These are phyloP conservation scores for Yamadazyma philogaea DNA, from an alignment of 805 yeast species.

Conservation along the genomic window DNA sequence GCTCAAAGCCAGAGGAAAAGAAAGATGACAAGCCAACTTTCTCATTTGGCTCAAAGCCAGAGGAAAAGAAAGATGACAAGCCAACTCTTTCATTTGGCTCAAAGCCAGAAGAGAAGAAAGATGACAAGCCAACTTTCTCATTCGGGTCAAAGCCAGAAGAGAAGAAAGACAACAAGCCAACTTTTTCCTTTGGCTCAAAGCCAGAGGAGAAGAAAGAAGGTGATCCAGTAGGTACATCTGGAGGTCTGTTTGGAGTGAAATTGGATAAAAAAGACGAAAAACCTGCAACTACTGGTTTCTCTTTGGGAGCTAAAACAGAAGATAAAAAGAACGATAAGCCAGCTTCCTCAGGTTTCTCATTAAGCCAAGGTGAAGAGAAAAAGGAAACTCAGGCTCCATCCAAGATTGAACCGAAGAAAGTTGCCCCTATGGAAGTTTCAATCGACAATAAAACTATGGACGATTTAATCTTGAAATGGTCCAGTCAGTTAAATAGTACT, in stretches of 20 bases:
- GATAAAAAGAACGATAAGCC: slow-evolving; percentile 22
- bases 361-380: slow-evolving; percentile 13
- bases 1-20: slow-evolving; percentile 17
- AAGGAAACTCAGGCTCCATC: slow-evolving; percentile 17
- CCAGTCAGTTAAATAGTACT: slow-evolving; percentile 73
- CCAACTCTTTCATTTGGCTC: slow-evolving; percentile 16
- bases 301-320: slow-evolving; percentile 24
- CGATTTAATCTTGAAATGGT: slow-evolving; percentile 91
- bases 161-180: slow-evolving; percentile 18
- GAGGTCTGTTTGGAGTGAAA: slow-evolving; percentile 14
- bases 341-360: slow-evolving; percentile 11
- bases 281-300: slow-evolving; percentile 15
- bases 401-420: slow-evolving; percentile 45
- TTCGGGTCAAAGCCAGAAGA: slow-evolving; percentile 14
- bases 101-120: slow-evolving; percentile 13
- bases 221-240: slow-evolving; percentile 15
- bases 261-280: slow-evolving; percentile 19
- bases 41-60: slow-evolving; percentile 15
- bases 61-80: slow-evolving; percentile 18
- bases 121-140: slow-evolving; percentile 10
- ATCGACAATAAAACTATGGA: slow-evolving; percentile 89
- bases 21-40: slow-evolving; percentile 20
- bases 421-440: slow-evolving; percentile 67
- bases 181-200: slow-evolving; percentile 25
- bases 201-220: slow-evolving; percentile 20